Evolutionary conservation across 495 filamentous ascomycete species (phyloP).

Genomic region (Melanomma pulvis-pyrius): DNA sequence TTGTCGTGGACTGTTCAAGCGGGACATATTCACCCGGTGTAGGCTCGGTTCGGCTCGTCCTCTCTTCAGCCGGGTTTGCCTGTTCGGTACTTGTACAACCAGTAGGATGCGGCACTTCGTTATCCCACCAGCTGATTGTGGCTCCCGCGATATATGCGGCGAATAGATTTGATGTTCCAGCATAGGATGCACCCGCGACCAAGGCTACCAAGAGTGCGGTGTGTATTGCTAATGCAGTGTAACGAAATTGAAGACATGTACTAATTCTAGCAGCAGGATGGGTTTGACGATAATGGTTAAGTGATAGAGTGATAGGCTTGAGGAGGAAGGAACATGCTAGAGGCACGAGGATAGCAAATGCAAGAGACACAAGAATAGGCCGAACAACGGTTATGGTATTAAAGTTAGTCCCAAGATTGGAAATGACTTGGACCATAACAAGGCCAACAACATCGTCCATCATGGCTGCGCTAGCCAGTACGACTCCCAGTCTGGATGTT

Average conservation of each 20-base stretch:
- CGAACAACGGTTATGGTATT: constrained; percentile 54
- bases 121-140: constrained; percentile 59
- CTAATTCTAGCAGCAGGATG: constrained; percentile 17
- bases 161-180: constrained; percentile 70
- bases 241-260: constrained; percentile 3
- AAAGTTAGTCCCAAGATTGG: constrained; percentile 51
- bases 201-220: constrained; percentile 55
- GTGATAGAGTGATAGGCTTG: constrained; percentile 43
- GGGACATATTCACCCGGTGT: neutral
- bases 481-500: constrained; percentile 66
- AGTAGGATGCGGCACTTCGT: constrained; percentile 32
- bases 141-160: constrained; percentile 71
- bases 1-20: neutral
- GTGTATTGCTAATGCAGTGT: constrained; percentile 49
- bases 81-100: neutral
- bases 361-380: constrained; percentile 62
- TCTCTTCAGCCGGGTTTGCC: neutral
- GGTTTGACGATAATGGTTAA: constrained; percentile 23
- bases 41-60: neutral
- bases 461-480: constrained; percentile 74
- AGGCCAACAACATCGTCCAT: constrained; percentile 82
- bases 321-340: constrained; percentile 52
- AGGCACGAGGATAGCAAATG: constrained; percentile 54
- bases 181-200: constrained; percentile 62
- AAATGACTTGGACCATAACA: constrained; percentile 74